Evolutionary conservation across 2,329 filamentous ascomycete genomes (phyloP), one percentile per base, ranked within the genome.

Genomic region (Epichloe uncinata): DNA sequence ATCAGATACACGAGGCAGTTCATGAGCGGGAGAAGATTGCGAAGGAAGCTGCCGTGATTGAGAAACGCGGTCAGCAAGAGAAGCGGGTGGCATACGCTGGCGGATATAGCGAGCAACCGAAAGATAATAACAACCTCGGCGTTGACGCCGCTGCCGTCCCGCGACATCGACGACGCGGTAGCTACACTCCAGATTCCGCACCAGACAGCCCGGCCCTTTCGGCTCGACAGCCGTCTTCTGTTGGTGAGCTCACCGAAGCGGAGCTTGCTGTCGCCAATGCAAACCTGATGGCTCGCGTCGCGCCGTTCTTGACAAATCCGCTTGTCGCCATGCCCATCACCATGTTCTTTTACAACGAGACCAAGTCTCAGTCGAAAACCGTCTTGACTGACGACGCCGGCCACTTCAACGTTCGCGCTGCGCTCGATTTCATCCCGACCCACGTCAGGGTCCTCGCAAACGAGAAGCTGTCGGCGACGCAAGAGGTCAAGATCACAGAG

Each of bases 321-420:
- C 71, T 90, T 50, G 79, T 84, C 1, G 79, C 84, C 47, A 77
- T 82, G 18, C 84, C 90, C 0, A 84, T 98, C 48, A 96, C 89
- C 0, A 73, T 95, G 1, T 96, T 97, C 71, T 97, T 98, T 66
- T 98, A 94, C 69, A 93, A 97, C 59, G 81, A 94, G 13, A 69
- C 76, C 3, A 76, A 82, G 47, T 95, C 91, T 1, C 83, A 89
- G 58, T 94, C 91, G 30, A 79, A 85, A 48, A 95, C 87, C 0
- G 80, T 95, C 3, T 77, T 79, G 54, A 98, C 94, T 0, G 85
- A 96, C 60, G 85, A 93, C 34, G 81, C 87, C 0, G 93, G 93
- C 0, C 93, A 98, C 65, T 98, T 98, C 59, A 77, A 73, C 40
- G 72, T 90, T 33, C 79, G 89, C 12, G 88, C 86, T 6, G 79